A percentile compares a stretch with the other conserved stretches of the same genome.
These are phyloP conservation scores for Phaffia tasmanica DNA, from an alignment of 768 basidiomycete species.

Conservation along the genomic window DNA sequence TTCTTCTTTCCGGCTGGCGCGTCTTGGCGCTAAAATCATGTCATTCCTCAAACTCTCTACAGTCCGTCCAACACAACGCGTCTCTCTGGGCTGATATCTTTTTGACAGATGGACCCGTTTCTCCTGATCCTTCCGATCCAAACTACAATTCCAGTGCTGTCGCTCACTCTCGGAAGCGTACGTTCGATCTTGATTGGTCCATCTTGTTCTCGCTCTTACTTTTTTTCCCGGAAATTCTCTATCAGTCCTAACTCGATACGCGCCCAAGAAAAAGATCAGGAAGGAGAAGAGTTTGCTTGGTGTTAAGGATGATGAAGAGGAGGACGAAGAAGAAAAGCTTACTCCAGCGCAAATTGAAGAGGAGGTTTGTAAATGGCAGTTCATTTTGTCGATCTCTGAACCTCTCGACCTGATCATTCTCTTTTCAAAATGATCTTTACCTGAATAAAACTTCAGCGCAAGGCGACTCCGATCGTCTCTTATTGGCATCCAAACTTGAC, in stretches of 20 bases:
- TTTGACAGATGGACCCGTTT: slow-evolving; percentile 54
- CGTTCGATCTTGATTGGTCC: slow-evolving; percentile 32
- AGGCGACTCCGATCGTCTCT: slow-evolving; percentile 56
- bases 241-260: slow-evolving; percentile 74
- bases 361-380: slow-evolving; percentile 31
- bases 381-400: slow-evolving; percentile 12
- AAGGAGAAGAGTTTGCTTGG: slow-evolving; percentile 72
- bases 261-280: slow-evolving; percentile 57
- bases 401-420: not conserved
- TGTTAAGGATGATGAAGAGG: slow-evolving; percentile 38
- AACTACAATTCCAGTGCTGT: slow-evolving; percentile 50
- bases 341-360: slow-evolving; percentile 28
- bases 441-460: slow-evolving; percentile 27
- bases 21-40: too few relatives aligned
- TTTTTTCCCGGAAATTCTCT: not conserved
- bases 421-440: not conserved
- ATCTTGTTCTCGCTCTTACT: not conserved
- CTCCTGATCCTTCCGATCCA: slow-evolving; percentile 51
- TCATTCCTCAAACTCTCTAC: not conserved
- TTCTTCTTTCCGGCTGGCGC: not conserved
- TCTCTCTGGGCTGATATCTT: slow-evolving; percentile 76
- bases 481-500: slow-evolving; percentile 88
- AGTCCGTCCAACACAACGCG: slow-evolving; percentile 46
- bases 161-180: slow-evolving; percentile 65
- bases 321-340: slow-evolving; percentile 27